phyloP scores from a whole-genome alignment of 345 rosid species.

The Lepidium aucheri region DNA sequence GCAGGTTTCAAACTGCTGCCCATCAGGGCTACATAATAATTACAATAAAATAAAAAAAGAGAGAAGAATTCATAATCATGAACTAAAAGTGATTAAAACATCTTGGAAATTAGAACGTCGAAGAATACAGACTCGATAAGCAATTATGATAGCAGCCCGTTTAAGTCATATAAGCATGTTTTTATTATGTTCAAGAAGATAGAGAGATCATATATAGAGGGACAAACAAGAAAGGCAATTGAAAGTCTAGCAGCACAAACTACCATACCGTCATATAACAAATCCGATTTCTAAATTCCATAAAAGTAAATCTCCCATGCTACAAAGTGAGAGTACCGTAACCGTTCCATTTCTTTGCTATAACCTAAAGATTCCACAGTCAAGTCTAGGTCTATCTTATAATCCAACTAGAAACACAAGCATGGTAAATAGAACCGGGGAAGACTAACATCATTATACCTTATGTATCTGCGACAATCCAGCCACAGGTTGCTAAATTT shows the following conservation, averaged over 20 bases:
- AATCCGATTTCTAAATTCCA: not conserved
- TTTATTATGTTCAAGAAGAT: not conserved
- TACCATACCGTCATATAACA: conserved; percentile 2
- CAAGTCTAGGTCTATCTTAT: not conserved
- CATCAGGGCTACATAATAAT: conserved; percentile 52
- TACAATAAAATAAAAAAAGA: not conserved
- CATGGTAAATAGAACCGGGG: not conserved
- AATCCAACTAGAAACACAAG: not conserved
- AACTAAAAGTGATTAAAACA: not conserved
- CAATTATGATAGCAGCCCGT: not conserved
- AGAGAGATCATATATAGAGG: too few relatives aligned
- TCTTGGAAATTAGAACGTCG: not conserved
- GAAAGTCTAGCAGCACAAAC: not conserved
- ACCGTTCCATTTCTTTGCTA: not conserved
- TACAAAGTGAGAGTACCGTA: not conserved
- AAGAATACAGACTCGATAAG: not conserved
- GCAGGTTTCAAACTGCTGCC: conserved; percentile 66
- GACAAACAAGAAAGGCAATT: not conserved
- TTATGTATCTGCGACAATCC: conserved; percentile 53
- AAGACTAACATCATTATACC: conserved; percentile 35
- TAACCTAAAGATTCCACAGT: not conserved
- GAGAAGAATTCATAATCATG: not conserved
- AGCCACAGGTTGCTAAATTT: conserved; percentile 37
- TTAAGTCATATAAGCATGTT: not conserved
- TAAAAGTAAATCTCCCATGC: not conserved